These are phyloP conservation scores for Calonectria fujianensis DNA, from an alignment of 2,329 filamentous ascomycete genomes.

Conservation along the genomic window DNA sequence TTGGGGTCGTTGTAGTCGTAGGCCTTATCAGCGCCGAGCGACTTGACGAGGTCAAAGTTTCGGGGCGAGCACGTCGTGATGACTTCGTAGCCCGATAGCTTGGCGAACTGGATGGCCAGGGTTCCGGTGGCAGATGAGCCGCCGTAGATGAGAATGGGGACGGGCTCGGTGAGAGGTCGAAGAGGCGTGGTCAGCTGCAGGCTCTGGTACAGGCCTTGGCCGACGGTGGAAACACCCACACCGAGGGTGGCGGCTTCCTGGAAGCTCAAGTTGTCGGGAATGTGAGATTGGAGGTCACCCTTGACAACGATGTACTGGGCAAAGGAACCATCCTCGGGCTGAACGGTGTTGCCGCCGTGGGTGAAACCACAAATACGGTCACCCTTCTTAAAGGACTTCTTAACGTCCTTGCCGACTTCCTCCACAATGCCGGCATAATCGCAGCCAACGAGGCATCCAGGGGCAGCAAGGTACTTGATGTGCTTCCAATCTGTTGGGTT, in stretches of 20 bases:
- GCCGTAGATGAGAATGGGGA: conserved; percentile 36
- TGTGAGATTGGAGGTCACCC: conserved; percentile 64
- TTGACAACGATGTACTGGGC: conserved; percentile 63
- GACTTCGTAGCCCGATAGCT: neutral
- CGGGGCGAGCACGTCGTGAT: conserved; percentile 33
- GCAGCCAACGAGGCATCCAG: conserved; percentile 59
- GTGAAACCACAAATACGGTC: conserved; percentile 63
- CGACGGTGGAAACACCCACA: conserved; percentile 65
- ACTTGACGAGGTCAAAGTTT: conserved; percentile 41
- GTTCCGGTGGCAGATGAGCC: conserved; percentile 34
- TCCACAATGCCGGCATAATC: conserved; percentile 70
- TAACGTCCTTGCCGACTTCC: conserved; percentile 64
- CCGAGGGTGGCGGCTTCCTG: conserved; percentile 69
- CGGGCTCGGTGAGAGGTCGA: neutral
- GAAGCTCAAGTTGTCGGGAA: conserved; percentile 62
- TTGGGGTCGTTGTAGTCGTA: conserved; percentile 35
- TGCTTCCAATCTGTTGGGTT: conserved; percentile 61
- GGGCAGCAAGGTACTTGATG: conserved; percentile 45
- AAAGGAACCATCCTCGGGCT: conserved; percentile 61
- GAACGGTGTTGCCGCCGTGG: conserved; percentile 32
- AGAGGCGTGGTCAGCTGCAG: conserved; percentile 53
- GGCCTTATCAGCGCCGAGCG: conserved; percentile 30
- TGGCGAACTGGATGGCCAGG: conserved; percentile 34
- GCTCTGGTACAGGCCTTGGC: conserved; percentile 68
- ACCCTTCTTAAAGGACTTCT: conserved; percentile 63